Conservation (phyloP, 352 stramenopile species). For the Phytophthora agathidicida region DNA sequence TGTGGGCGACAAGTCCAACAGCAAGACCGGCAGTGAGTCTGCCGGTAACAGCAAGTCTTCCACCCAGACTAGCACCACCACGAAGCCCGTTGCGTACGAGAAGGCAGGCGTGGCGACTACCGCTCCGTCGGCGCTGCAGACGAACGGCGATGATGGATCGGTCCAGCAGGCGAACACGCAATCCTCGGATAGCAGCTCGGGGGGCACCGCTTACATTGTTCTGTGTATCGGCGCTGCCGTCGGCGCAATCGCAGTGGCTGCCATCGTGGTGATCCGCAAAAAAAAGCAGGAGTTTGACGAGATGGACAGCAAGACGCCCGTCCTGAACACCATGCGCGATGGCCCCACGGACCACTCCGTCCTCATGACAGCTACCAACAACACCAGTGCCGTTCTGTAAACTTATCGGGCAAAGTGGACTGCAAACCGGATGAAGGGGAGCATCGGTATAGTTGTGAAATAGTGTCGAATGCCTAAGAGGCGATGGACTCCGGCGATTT, state of each 20-base stretch:
- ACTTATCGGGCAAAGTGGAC: slow-evolving; percentile 1
- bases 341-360: slow-evolving; percentile 30
- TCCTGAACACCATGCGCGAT: slow-evolving; percentile 19
- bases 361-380: slow-evolving; percentile 57
- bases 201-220: slow-evolving; percentile 19
- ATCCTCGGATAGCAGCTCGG: slow-evolving; percentile 1
- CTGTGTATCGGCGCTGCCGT: slow-evolving; percentile 26
- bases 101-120: slow-evolving; percentile 13
- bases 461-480: slow-evolving; percentile 16
- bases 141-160: slow-evolving; percentile 15
- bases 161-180: slow-evolving; percentile 39
- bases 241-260: slow-evolving; percentile 41
- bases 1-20: slow-evolving; percentile 23
- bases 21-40: slow-evolving; percentile 1
- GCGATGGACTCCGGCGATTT: slow-evolving; percentile 2
- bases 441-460: slow-evolving; percentile 11
- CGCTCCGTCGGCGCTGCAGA: slow-evolving; percentile 12
- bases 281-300: slow-evolving; percentile 66
- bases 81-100: slow-evolving; percentile 13
- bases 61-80: slow-evolving; percentile 2
- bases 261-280: slow-evolving; percentile 55
- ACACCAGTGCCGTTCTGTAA: slow-evolving; percentile 51
- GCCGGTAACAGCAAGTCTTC: slow-evolving; percentile 7
- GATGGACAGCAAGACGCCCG: slow-evolving; percentile 63
- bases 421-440: slow-evolving; percentile 15